These are phyloP conservation scores for Lipomyces sp. DNA, from an alignment of 805 yeast genomes.

Conservation along the genomic window DNA sequence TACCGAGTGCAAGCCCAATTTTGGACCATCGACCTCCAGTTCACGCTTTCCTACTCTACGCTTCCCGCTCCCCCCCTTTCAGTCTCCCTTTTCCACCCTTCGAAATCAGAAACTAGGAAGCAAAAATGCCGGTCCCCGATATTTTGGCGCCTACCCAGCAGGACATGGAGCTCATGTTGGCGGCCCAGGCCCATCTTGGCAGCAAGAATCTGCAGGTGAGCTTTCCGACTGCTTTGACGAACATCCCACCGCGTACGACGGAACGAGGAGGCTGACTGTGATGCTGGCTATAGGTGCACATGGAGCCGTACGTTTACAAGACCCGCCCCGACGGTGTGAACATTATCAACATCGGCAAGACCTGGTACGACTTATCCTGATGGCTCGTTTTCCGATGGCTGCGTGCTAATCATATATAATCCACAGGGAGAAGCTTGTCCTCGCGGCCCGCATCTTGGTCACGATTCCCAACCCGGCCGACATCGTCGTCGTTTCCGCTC, in stretches of 20 bases:
- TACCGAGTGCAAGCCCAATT: not conserved
- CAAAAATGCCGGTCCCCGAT: slow-evolving; percentile 85
- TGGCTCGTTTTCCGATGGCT: too few species aligned
- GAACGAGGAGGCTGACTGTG: slow-evolving; percentile 91
- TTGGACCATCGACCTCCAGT: not conserved
- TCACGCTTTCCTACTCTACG: slow-evolving; percentile 1
- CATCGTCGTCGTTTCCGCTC: slow-evolving; percentile 97
- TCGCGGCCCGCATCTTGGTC: slow-evolving; percentile 99
- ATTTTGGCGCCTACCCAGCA: slow-evolving; percentile 53
- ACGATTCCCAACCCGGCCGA: slow-evolving; percentile 98
- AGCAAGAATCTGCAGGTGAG: slow-evolving; percentile 96
- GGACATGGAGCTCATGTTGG: slow-evolving; percentile 79
- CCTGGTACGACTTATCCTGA: slow-evolving; percentile 72
- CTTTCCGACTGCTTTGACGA: not conserved
- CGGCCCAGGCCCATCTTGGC: slow-evolving; percentile 99
- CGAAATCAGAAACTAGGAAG: too few species aligned
- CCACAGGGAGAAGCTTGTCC: slow-evolving; percentile 79
- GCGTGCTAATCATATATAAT: too few species aligned
- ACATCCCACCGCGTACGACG: slow-evolving; percentile 31
- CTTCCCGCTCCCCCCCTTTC: not conserved
- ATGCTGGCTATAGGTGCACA: slow-evolving; percentile 76
- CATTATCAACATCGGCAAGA: slow-evolving; percentile 96
- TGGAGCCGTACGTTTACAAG: slow-evolving; percentile 89
- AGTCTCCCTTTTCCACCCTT: not conserved
- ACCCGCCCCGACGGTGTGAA: slow-evolving; percentile 99